Base-by-base conservation (phyloP, 179 eudicot genomes). In the Silene noctiflora region DNA sequence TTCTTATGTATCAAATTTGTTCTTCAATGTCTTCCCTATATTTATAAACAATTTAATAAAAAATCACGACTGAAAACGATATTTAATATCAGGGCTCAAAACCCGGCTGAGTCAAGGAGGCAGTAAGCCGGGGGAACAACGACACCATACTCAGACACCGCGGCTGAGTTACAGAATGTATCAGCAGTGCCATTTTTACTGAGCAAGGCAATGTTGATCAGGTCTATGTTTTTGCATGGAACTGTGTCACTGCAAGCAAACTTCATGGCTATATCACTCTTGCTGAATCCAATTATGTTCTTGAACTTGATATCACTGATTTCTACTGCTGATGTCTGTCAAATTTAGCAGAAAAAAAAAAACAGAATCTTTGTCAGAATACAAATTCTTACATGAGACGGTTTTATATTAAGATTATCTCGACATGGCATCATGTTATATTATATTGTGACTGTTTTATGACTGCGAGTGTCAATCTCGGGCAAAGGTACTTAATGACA, bases 191-290 rank as follows among this genome's bases (percentile, higher is more conserved):
- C 90, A 68, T 88, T 89, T 24, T 76, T 78, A 22, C 74, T 80
- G 85, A 81, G 74, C 68, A 91, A 75, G 75, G 89, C 84, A 35
- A 91, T 81, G 73, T 88, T 84, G 83, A 84, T 83, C 53, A 91
- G 85, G 21, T 88, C 81, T 13, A 91, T 90, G 80, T 88, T 75
- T 65, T 68, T 78, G 84, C 97, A 91, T 20, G 97, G 97, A 51
- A 87, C 89, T 2, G 86, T 58, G 77, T 91, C 87, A 67, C 97
- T 91, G 84, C 97, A 91, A 1, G 90, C 89, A 73, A 91, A 91
- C 78, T 83, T 85, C 87, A 91, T 88, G 20, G 94, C 94, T 67
- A 68, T 56, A 62, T 83, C 67, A 82, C 88, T 88, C 80, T 60
- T 82, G 19, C 92, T 84, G 22, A 91, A 88, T 76, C 97, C 97